These are phyloP conservation scores for Ascocoryne sarcoides DNA, from an alignment of 2,329 filamentous ascomycete genomes.

Conservation along the genomic window DNA sequence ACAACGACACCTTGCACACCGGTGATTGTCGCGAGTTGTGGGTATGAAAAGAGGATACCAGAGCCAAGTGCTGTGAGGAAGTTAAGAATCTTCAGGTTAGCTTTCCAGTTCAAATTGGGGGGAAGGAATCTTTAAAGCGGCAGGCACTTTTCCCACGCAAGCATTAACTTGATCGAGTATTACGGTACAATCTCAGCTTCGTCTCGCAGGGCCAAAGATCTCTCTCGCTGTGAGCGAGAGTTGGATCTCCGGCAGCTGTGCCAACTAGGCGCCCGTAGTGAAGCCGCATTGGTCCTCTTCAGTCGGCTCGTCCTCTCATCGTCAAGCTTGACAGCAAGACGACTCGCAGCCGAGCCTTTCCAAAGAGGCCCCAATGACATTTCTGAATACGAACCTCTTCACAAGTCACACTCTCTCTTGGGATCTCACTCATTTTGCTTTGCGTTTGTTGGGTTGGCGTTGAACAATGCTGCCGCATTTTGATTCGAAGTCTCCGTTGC, in stretches of 20 bases:
- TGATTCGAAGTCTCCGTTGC: slow-evolving; percentile 33
- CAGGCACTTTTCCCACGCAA: slow-evolving; percentile 96
- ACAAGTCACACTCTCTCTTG: slow-evolving; percentile 22
- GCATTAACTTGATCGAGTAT: slow-evolving; percentile 98
- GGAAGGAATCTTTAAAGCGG: slow-evolving; percentile 53
- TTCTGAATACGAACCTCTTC: slow-evolving; percentile 31
- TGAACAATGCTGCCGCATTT: slow-evolving; percentile 51
- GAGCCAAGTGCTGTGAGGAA: slow-evolving; percentile 62
- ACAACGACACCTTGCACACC: slow-evolving; percentile 72
- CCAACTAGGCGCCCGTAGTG: slow-evolving; percentile 79
- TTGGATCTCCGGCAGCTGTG: slow-evolving; percentile 42
- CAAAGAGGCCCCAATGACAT: slow-evolving; percentile 18
- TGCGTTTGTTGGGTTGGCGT: slow-evolving; percentile 18
- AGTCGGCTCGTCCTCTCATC: slow-evolving; percentile 1
- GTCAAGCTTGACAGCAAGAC: neutral
- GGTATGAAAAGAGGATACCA: slow-evolving; percentile 75
- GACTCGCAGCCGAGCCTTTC: slow-evolving; percentile 1
- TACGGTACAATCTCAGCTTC: slow-evolving; percentile 94
- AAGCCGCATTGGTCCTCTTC: slow-evolving; percentile 38
- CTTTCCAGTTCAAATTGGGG: slow-evolving; percentile 25
- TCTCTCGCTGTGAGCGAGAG: slow-evolving; percentile 28
- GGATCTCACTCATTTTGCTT: slow-evolving; percentile 12
- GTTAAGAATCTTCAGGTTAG: slow-evolving; percentile 33
- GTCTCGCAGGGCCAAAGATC: slow-evolving; percentile 29
- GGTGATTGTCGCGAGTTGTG: slow-evolving; percentile 68